phyloP scores from a whole-genome alignment of 148 eudicot genomes.

The Diospyros lotus region DNA sequence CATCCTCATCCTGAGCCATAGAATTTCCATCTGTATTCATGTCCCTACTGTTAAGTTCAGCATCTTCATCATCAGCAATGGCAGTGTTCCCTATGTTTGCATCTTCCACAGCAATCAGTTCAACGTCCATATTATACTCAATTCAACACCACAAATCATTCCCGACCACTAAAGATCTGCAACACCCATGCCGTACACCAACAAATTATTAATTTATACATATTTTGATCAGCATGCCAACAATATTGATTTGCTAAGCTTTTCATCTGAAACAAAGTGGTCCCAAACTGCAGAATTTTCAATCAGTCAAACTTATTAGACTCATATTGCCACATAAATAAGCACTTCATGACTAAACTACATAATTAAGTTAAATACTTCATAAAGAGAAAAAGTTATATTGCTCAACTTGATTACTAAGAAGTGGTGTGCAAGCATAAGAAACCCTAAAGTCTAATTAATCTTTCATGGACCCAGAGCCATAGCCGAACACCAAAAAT shows the following conservation, averaged over 20 bases:
- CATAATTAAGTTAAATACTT: background rate
- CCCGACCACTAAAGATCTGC: no score
- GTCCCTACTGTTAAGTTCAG: constrained; percentile 38
- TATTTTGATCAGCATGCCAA: constrained; percentile 3
- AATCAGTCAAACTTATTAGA: constrained; percentile 5
- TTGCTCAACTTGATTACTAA: background rate
- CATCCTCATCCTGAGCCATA: constrained; percentile 32
- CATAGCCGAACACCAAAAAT: background rate
- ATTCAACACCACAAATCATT: no score
- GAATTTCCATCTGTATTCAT: constrained; percentile 29
- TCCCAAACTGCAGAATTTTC: constrained; percentile 13
- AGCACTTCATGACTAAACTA: background rate
- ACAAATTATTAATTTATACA: background rate
- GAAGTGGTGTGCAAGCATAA: background rate
- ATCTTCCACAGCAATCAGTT: constrained; percentile 37
- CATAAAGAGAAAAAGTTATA: background rate
- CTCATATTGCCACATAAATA: background rate
- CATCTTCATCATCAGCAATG: constrained; percentile 38
- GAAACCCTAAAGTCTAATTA: background rate
- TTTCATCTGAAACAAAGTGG: constrained; percentile 13
- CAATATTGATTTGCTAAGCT: background rate
- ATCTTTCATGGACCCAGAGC: background rate
- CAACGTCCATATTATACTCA: constrained; percentile 36
- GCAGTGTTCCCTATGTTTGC: constrained; percentile 46
- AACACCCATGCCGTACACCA: background rate